A percentile compares a stretch with the other conserved stretches of the same genome.
Conservation (phyloP, 306 rosid species). For the Quercus rubra region DNA sequence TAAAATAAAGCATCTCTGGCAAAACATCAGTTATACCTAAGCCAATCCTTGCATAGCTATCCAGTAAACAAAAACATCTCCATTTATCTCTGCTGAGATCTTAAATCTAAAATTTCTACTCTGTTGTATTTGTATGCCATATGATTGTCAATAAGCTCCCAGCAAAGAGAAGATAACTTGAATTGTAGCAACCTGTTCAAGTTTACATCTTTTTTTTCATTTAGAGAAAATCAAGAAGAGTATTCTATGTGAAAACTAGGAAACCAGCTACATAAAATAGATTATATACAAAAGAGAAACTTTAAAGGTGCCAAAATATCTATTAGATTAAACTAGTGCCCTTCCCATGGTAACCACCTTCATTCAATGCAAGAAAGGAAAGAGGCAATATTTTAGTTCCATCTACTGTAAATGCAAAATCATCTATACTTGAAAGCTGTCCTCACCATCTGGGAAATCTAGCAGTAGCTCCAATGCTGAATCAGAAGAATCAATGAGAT, state of each 20-base stretch:
- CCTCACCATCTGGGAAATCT: slow-evolving; percentile 37
- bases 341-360: slow-evolving; percentile 8
- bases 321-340: slow-evolving; percentile 9
- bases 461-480: slow-evolving; percentile 42
- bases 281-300: neutral
- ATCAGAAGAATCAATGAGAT: slow-evolving; percentile 44
- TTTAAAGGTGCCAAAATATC: slow-evolving; percentile 3
- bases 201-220: neutral
- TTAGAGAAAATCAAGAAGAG: neutral
- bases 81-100: too few relatives aligned
- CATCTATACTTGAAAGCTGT: slow-evolving; percentile 29
- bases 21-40: neutral
- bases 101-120: neutral
- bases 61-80: too few relatives aligned
- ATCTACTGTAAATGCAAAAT: slow-evolving; percentile 24
- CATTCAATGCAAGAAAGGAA: neutral
- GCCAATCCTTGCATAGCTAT: too few relatives aligned
- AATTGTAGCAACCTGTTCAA: neutral
- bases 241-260: neutral
- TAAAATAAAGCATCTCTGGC: neutral
- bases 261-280: slow-evolving; percentile 2
- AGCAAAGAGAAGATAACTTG: neutral
- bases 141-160: neutral
- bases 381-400: slow-evolving; percentile 18
- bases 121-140: neutral